Conservation (phyloP, 148 eudicot genomes). For the Dianthus caryophyllus region DNA sequence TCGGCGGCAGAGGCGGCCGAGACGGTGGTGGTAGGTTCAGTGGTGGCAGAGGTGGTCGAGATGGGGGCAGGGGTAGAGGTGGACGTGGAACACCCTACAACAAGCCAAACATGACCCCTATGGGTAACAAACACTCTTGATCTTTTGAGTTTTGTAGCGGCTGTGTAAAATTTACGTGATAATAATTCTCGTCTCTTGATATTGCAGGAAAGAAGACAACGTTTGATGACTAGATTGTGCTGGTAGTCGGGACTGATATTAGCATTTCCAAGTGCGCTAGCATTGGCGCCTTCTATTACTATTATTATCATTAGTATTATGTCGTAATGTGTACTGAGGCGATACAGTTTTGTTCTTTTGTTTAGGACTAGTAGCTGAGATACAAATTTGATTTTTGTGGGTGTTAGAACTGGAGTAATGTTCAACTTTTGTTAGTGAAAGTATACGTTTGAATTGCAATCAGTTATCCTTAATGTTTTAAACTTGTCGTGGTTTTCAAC, state of each 20-base stretch:
- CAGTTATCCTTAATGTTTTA: too few relatives aligned
- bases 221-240: not conserved
- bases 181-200: not conserved
- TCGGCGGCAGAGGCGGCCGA: constrained; percentile 6
- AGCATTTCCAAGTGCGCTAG: not conserved
- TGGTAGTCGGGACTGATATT: not conserved
- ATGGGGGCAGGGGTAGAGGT: not conserved
- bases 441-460: too few relatives aligned
- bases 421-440: too few relatives aligned
- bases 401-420: not conserved
- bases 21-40: not conserved
- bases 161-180: too few relatives aligned
- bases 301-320: not conserved
- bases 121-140: not conserved
- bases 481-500: too few relatives aligned
- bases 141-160: not conserved
- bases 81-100: constrained; percentile 2
- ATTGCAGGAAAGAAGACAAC: constrained; percentile 1
- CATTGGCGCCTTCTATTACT: too few relatives aligned
- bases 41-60: not conserved
- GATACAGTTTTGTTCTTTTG: not conserved
- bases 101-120: not conserved
- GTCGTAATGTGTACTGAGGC: not conserved
- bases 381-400: not conserved
- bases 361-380: constrained; percentile 2